Base-by-base conservation (phyloP, 2,329 filamentous ascomycete genomes). In the Epichloe sylvatica region DNA sequence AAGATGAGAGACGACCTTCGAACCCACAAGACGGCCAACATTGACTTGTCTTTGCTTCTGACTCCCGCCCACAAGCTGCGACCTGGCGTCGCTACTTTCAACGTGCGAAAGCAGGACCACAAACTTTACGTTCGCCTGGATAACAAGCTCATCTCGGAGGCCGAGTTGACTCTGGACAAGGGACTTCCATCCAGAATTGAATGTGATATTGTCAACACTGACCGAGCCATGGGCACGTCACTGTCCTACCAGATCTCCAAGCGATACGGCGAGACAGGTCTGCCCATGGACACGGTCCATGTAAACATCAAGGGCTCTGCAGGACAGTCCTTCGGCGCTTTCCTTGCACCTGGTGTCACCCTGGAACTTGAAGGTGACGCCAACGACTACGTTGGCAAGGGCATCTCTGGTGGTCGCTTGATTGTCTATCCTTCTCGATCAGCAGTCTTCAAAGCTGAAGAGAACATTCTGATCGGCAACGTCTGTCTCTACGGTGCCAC, bases 331-430 rank as follows among this genome's bases (percentile, higher is more conserved):
- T 97, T 97, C 60, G 91, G 91, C 71, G 90, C 90, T 46, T 96
- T 85, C 75, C 77, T 96, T 51, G 90, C 91, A 43, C 86, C 90
- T 53, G 91, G 91, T 77, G 82, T 96, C 43, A 97, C 91, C 1
- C 74, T 97, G 44, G 91, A 97, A 69, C 81, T 97, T 38, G 91
- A 97, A 71, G 91, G 91, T 69, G 91, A 97, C 65, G 75, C 88
- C 63, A 97, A 97, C 67, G 91, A 97, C 65, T 97, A 96, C 60
- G 90, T 97, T 50, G 91, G 91, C 57, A 97, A 97, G 75, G 89
- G 90, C 63, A 73, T 97, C 34, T 96, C 90, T 49, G 91, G 91
- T 65, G 91, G 91, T 65, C 85, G 90, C 50, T 71, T 97, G 56
- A 94, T 96, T 62, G 77, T 97, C 62, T 97, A 96, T 66, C 91